These are phyloP conservation scores for Globisporangium yorkense DNA, from an alignment of 352 stramenopile genomes.

Conservation along the genomic window DNA sequence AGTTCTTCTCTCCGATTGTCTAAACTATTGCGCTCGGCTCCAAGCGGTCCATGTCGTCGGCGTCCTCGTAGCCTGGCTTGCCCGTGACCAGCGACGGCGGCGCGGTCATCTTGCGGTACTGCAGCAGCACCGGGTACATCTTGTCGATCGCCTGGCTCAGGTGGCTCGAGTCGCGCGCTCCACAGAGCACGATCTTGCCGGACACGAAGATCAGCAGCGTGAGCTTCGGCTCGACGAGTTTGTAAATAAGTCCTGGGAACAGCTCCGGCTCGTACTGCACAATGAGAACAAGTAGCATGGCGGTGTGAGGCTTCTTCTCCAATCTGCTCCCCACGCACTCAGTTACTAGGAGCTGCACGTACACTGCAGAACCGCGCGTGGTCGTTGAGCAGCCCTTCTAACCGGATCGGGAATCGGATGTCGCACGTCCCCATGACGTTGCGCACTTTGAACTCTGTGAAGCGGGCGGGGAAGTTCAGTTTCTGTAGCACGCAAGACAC, in stretches of 20 bases:
- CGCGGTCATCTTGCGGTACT: constrained; percentile 69
- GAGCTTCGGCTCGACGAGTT: constrained; percentile 95
- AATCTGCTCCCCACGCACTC: neutral
- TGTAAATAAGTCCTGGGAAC: constrained; percentile 99
- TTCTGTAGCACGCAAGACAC: constrained; percentile 42
- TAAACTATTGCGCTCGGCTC: constrained; percentile 57
- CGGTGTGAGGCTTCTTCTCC: neutral
- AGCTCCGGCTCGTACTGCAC: constrained; percentile 97
- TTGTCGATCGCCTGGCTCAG: constrained; percentile 42
- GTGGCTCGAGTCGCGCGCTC: constrained; percentile 32
- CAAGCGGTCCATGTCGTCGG: constrained; percentile 56
- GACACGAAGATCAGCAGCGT: constrained; percentile 99
- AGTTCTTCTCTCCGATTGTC: neutral
- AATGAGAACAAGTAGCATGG: neutral
- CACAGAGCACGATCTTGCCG: constrained; percentile 99
- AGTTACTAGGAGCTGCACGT: constrained; percentile 17
- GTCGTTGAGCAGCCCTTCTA: constrained; percentile 97
- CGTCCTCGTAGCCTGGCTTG: constrained; percentile 59
- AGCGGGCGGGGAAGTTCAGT: constrained; percentile 83
- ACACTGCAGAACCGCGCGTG: constrained; percentile 94
- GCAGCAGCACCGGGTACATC: constrained; percentile 50
- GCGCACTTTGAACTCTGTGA: constrained; percentile 91
- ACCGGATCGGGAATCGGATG: constrained; percentile 96
- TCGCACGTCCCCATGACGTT: constrained; percentile 99
- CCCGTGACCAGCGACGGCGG: constrained; percentile 65